Conservation (phyloP, 441 rosid species). For the Erodium trifolium region DNA sequence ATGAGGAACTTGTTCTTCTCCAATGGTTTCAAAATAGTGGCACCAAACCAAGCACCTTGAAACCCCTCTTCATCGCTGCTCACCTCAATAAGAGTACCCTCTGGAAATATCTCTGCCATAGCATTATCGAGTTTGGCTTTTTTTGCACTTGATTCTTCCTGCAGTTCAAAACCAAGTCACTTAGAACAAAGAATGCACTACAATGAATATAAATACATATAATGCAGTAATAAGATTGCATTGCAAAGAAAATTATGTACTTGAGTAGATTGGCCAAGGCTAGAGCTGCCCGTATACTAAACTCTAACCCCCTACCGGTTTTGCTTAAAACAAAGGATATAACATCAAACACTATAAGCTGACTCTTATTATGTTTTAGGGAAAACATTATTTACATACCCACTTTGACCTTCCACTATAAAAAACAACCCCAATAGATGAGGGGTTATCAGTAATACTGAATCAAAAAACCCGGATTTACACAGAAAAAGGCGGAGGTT, state of each 20-base stretch:
- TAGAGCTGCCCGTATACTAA: too few species aligned
- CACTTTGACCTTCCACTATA: too few species aligned
- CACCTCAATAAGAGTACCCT: conserved; percentile 60
- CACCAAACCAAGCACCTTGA: conserved; percentile 81
- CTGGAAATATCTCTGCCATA: conserved; percentile 22
- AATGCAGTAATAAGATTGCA: too few species aligned
- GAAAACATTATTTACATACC: too few species aligned
- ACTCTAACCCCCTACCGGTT: neutral
- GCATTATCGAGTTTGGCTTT: conserved; percentile 19
- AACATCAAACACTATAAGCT: neutral
- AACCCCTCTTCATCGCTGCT: conserved; percentile 77
- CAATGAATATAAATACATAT: neutral
- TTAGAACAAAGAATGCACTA: conserved; percentile 6
- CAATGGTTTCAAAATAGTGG: conserved; percentile 37
- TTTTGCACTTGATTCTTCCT: conserved; percentile 14
- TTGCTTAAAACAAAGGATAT: neutral
- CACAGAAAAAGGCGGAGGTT: too few species aligned
- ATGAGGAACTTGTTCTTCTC: conserved; percentile 44
- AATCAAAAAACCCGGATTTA: too few species aligned
- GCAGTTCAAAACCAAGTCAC: conserved; percentile 12
- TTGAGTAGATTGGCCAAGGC: too few species aligned
- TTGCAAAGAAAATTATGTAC: too few species aligned
- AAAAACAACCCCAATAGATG: too few species aligned
- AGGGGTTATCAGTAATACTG: too few species aligned
- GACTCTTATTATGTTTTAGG: neutral